Evolutionary conservation across 2,329 filamentous ascomycete genomes (phyloP), one percentile per base, ranked within the genome.

Genomic region (Gnomoniopsis smithogilvyi): DNA sequence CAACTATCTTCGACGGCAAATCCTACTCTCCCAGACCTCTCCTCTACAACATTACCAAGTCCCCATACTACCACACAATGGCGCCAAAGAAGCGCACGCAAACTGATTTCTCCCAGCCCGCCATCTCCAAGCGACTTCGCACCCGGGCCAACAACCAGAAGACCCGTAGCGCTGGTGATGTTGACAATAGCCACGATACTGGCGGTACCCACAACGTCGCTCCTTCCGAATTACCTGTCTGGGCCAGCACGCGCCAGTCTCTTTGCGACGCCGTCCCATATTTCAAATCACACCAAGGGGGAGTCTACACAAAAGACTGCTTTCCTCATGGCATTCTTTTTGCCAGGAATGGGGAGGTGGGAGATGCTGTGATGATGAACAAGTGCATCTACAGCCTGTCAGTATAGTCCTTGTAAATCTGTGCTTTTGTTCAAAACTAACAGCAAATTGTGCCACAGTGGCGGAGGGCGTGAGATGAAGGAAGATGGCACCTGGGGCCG

Each of bases 211-310:
- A 3, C 12, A 8, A n/a, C 36, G 43, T 22, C 45, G 45, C 45
- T 47, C 45, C 45, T 47, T 47, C 45, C 45, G 33, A 30, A 1
- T 83, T 84, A 7, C 70, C 74, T 12, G 79, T 85, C 0, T 89
- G 84, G 83, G 78, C 85, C 0, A 74, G 82, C 6, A 72, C 72
- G 38, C 79, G 88, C 3, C 81, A 85, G 59, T 80, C 81, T 15
- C 72, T 92, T 0, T 89, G 83, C 63, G 85, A 90, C 65, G 79
- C 85, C 0, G 67, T 90, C 1, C 78, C 80, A 0, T 89, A 85
- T 70, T 91, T 84, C 69, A 81, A 78, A 15, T 73, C 81, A 1
- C 83, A 84, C 41, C 83, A 91, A 64, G 78, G 82, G 1, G 85
- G 84, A 6, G 74, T 79, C 3, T 85, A 91, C 56, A 75, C 76